Evolutionary conservation across 768 basidiomycete genomes (phyloP), one percentile per base, ranked within the genome.

Genomic region (Collybia mongolica): DNA sequence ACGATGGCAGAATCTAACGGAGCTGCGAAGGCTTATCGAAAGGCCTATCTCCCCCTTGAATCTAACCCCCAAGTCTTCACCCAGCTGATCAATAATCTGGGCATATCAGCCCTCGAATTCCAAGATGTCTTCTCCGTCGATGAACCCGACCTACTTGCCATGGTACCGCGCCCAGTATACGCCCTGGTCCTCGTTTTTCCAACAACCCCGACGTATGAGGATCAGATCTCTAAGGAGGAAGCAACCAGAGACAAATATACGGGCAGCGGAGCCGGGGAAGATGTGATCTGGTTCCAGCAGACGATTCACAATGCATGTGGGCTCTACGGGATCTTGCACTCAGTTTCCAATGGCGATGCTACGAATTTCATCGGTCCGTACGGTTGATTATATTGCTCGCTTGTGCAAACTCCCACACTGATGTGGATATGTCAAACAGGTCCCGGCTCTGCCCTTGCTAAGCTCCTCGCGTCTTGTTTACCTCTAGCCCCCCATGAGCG

Each of bases 221-320:
- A 51, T 15, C 45, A 55, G 44, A 22, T 46, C 14, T 53, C 49
- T 7, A 59, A 60, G 15, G 59, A 62, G 32, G 63, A 68, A 32
- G 58, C 58, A 15, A 40, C 51, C 1, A 59, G 59, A 46, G 49
- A 54, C 1, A 55, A 52, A 7, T 71, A 71, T 46, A 54, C 54
- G 17, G 68, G 67, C 15, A 52, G 51, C 24, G 71, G 69, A 18
- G 59, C 61, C 28, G 53, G 48, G 7, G 71, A 71, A 48, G 60
- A 61, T 9, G 67, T 65, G n/a, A 51, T 69, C 17, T 72, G 70
- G 70, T 69, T 64, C 54, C 50, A 65, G 39, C 71, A 72, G 49
- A 70, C 69, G 18, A 72, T 72, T 38, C 53, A 62, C 17, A 71
- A 72, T 45, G 71, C 71, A 1, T 72, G 71, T 47, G 71, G 71